A percentile compares a stretch with the other conserved stretches of the same genome.
These are phyloP conservation scores for Scheffersomyces insectosa DNA, from an alignment of 1,139 yeast species.

Conservation along the genomic window DNA sequence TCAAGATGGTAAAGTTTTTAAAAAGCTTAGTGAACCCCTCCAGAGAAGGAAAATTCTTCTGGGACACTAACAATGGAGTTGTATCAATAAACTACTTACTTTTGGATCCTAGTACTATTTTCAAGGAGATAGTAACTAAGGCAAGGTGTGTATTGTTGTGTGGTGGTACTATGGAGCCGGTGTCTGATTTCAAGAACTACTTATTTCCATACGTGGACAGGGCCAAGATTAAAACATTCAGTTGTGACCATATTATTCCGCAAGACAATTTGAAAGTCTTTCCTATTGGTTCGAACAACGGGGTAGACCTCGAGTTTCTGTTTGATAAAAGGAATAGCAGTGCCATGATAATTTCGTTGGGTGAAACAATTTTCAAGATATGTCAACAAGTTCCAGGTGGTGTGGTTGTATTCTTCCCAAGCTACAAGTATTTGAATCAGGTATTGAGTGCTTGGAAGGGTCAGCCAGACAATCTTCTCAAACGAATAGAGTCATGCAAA, in stretches of 20 bases:
- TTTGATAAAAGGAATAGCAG: constrained; percentile 58
- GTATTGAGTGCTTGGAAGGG: constrained; percentile 55
- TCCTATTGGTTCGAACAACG: constrained; percentile 37
- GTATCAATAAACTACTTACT: constrained; percentile 64
- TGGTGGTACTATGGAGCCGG: constrained; percentile 98
- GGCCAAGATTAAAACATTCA: constrained; percentile 51
- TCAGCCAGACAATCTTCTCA: constrained; percentile 22
- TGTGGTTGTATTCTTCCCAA: constrained; percentile 79
- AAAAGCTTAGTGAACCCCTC: constrained; percentile 72
- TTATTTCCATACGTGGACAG: constrained; percentile 60
- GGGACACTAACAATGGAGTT: constrained; percentile 38
- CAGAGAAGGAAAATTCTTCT: constrained; percentile 78
- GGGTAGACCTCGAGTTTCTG: constrained; percentile 59
- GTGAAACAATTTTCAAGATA: constrained; percentile 47
- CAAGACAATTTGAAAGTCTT: constrained; percentile 63
- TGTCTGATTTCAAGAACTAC: constrained; percentile 62
- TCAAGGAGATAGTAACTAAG: constrained; percentile 63
- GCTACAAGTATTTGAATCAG: constrained; percentile 67
- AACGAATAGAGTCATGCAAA: constrained; percentile 39
- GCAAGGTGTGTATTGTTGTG: constrained; percentile 77
- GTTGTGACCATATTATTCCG: constrained; percentile 88
- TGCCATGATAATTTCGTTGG: constrained; percentile 52
- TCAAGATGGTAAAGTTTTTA: constrained; percentile 66
- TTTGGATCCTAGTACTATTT: constrained; percentile 76
- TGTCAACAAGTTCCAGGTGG: constrained; percentile 65